Evolutionary conservation across 306 rosid genomes (phyloP), one percentile per base, ranked within the genome.

Genomic region (Cercis canadensis): DNA sequence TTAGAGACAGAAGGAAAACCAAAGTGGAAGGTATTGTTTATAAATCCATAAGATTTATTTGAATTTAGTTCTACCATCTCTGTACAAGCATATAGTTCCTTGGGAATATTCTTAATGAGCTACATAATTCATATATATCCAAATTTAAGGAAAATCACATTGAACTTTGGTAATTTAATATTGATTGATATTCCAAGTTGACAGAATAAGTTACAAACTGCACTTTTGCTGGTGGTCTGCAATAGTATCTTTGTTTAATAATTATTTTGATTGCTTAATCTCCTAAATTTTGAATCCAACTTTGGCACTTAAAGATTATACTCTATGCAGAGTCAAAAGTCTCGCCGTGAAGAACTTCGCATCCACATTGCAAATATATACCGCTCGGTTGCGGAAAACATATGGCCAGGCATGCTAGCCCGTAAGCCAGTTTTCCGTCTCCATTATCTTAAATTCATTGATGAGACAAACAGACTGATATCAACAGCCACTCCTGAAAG

Each of bases 331-430:
- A 92, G 82, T 87, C 97, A 95, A 79, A 95, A 88, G 80, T 78
- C 90, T 67, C 96, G 99, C 55, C 92, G 96, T 56, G 99, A 95
- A 82, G 99, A 95, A 83, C 92, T 95, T 16, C 99, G 96, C 24
- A 86, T 83, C 65, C 97, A 92, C 75, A 86, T 92, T 86, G 92
- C 93, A 82, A 91, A 89, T 83, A 95, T 95, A 69, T 92, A 85
- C 64, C 96, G 99, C 21, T 79, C 96, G 68, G 92, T 95, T 69
- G 96, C 99, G 14, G 97, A 95, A 72, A 95, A 89, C 75, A 82
- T 95, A 67, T 95, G 99, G 99, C 99, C 97, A 29, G 96, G 97
- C 85, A 87, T 83, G 96, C 85, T 95, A 63, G 82, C 87, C 18
- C 90, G 96, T 73, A 92, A 89, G 73, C 87, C 92, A 47, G 86